Evolutionary conservation across 164 flowering plant species (phyloP).

Genomic region (Malania oleifera): DNA sequence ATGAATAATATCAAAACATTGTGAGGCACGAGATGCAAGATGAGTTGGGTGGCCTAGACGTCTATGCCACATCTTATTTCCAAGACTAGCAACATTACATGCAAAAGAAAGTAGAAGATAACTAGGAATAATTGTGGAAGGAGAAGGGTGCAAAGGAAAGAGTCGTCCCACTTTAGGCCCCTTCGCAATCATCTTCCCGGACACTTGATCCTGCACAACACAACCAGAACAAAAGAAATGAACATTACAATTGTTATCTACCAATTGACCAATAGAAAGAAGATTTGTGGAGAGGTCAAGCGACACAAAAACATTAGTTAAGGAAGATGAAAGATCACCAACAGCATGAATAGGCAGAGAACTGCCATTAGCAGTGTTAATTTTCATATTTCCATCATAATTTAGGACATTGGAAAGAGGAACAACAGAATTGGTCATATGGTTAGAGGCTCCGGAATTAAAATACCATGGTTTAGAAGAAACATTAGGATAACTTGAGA

Average conservation of each 20-base stretch:
- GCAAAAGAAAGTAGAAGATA: not conserved
- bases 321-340: slow-evolving; percentile 5
- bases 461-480: not conserved
- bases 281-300: not conserved
- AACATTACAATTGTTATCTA: slow-evolving; percentile 4
- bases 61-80: slow-evolving; percentile 3
- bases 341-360: not conserved
- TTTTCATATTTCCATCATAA: not conserved
- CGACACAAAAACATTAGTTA: not conserved
- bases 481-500: not conserved
- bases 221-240: not conserved
- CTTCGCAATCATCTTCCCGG: slow-evolving; percentile 2
- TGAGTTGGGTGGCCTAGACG: not conserved
- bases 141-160: not conserved
- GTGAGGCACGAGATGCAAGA: not conserved
- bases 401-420: not conserved
- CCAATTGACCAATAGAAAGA: not conserved
- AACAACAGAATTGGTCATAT: slow-evolving; percentile 2
- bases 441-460: not conserved
- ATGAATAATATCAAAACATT: not conserved
- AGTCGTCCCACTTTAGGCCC: slow-evolving; percentile 5
- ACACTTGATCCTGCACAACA: slow-evolving; percentile 1
- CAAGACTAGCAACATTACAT: not conserved
- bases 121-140: not conserved
- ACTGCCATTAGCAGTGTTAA: not conserved